phyloP scores from a whole-genome alignment of 345 rosid species.

The Brassica nigra region DNA sequence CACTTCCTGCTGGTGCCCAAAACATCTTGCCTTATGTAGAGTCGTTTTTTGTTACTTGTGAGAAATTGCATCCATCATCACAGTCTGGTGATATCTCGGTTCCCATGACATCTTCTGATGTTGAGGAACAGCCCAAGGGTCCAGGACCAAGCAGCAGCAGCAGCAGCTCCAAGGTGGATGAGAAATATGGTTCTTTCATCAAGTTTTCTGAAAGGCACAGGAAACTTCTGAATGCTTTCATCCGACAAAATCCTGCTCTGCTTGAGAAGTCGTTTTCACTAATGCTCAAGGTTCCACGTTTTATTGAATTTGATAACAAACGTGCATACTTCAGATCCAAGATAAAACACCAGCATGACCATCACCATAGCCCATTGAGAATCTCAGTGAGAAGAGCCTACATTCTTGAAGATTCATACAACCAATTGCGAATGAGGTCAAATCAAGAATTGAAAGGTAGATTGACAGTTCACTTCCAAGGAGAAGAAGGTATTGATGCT shows the following conservation, averaged over 20 bases:
- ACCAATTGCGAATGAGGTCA: conserved; percentile 87
- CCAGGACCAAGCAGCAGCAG: conserved; percentile 38
- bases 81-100: conserved; percentile 67
- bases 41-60: conserved; percentile 87
- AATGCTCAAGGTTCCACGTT: conserved; percentile 90
- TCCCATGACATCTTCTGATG: conserved; percentile 53
- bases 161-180: conserved; percentile 59
- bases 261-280: conserved; percentile 98
- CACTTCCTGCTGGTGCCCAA: conserved; percentile 97
- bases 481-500: conserved; percentile 98
- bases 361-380: conserved; percentile 85
- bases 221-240: conserved; percentile 88
- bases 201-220: conserved; percentile 93
- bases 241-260: conserved; percentile 88
- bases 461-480: conserved; percentile 91
- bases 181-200: conserved; percentile 74
- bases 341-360: conserved; percentile 93
- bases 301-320: conserved; percentile 94
- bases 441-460: conserved; percentile 89
- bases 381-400: conserved; percentile 95
- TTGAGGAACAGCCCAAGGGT: conserved; percentile 64
- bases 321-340: conserved; percentile 91
- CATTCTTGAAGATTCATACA: conserved; percentile 96
- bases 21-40: conserved; percentile 93
- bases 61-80: conserved; percentile 79